Conservation (phyloP, 352 stramenopile species). For the Globisporangium polare region DNA sequence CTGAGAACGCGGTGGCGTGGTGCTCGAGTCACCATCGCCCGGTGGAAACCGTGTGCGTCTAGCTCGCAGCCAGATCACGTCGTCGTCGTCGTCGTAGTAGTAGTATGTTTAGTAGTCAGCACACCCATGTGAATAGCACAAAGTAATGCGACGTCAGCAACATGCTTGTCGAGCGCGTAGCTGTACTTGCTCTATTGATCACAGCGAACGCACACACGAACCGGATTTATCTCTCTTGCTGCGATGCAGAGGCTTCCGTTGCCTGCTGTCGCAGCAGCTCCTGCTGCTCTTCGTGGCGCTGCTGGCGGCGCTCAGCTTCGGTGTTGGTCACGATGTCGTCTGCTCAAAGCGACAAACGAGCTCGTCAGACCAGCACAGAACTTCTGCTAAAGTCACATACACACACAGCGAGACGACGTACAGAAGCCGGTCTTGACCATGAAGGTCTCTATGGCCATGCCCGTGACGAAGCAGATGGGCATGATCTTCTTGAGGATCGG, state of each 20-base stretch:
- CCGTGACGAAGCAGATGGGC: slow-evolving; percentile 80
- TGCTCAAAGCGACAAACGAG: slow-evolving; percentile 18
- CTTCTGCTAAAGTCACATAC: not conserved
- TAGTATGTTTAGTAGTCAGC: not conserved
- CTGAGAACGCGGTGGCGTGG: not conserved
- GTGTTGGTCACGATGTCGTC: slow-evolving; percentile 81
- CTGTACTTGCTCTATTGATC: slow-evolving; percentile 11
- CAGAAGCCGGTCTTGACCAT: slow-evolving; percentile 90
- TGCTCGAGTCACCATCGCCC: not conserved
- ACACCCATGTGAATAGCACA: slow-evolving; percentile 9
- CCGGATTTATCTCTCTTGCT: slow-evolving; percentile 1
- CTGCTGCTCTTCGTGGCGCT: slow-evolving; percentile 50
- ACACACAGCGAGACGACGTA: slow-evolving; percentile 24
- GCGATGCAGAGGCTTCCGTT: not conserved
- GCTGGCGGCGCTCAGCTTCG: slow-evolving; percentile 67
- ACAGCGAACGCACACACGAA: not conserved
- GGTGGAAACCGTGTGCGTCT: not conserved
- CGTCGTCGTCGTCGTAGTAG: slow-evolving; percentile 1
- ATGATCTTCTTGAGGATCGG: slow-evolving; percentile 83
- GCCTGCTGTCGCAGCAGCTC: slow-evolving; percentile 29
- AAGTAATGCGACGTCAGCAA: not conserved
- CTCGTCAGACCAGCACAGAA: not conserved
- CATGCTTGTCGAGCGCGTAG: not conserved
- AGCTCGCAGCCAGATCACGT: not conserved
- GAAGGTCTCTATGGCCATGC: slow-evolving; percentile 81